Conservation (phyloP, 2,329 filamentous ascomycete species). For the Apiospora aurea region DNA sequence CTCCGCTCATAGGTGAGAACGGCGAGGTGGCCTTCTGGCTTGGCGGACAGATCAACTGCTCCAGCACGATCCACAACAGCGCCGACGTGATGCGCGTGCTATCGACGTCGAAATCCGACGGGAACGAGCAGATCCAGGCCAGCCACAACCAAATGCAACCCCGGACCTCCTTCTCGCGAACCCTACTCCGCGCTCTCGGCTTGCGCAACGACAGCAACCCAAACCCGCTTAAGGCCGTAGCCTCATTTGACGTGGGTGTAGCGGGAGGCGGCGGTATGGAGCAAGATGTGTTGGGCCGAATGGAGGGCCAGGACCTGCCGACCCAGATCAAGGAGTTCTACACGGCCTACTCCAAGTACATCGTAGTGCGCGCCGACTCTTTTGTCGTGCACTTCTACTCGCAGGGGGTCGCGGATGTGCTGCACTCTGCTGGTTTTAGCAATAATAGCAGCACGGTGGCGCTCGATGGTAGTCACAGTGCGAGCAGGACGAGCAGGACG, state of each 20-base stretch:
- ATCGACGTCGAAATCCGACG: slow-evolving; percentile 32
- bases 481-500: background rate
- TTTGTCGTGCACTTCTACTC: slow-evolving; percentile 38
- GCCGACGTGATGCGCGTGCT: slow-evolving; percentile 50
- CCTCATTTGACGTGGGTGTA: background rate
- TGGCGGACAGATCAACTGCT: slow-evolving; percentile 54
- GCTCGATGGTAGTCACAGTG: slow-evolving; percentile 32
- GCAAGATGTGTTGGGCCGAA: slow-evolving; percentile 33
- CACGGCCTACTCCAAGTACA: slow-evolving; percentile 39
- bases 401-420: slow-evolving; percentile 34
- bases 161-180: slow-evolving; percentile 17
- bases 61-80: slow-evolving; percentile 50
- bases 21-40: slow-evolving; percentile 50
- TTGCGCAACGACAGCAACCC: background rate
- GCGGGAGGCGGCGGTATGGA: slow-evolving; percentile 36
- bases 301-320: slow-evolving; percentile 37
- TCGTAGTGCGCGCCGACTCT: slow-evolving; percentile 35
- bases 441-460: slow-evolving; percentile 26
- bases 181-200: slow-evolving; percentile 25
- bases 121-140: slow-evolving; percentile 23
- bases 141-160: background rate
- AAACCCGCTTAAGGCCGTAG: background rate
- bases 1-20: slow-evolving; percentile 46
- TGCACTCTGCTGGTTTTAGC: slow-evolving; percentile 19
- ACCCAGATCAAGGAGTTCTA: slow-evolving; percentile 40